These are phyloP conservation scores for Tolypocladium inflatum DNA, from an alignment of 2,329 filamentous ascomycete species.

Conservation along the genomic window DNA sequence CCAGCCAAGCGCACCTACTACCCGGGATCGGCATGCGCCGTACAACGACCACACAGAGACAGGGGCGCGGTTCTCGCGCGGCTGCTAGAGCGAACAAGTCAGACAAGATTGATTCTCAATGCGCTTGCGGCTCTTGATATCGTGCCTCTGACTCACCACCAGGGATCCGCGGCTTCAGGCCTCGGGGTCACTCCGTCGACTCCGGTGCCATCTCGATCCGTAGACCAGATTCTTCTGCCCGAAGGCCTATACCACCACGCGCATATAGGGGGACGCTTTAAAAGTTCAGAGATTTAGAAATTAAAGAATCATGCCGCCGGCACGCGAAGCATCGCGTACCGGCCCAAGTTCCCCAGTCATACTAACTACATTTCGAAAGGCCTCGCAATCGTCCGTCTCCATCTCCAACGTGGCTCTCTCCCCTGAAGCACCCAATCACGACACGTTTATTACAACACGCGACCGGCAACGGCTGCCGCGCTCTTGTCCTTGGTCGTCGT, in stretches of 20 bases:
- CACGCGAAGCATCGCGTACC: neutral
- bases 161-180: neutral
- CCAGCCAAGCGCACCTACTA: neutral
- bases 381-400: neutral
- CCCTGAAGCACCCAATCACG: neutral
- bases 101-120: neutral
- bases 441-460: slow-evolving; percentile 47
- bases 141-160: neutral
- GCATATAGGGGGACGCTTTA: neutral
- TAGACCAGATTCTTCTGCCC: neutral
- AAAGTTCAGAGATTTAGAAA: neutral
- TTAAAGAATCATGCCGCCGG: neutral
- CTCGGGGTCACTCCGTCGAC: neutral
- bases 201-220: neutral
- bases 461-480: slow-evolving; percentile 60
- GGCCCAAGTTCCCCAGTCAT: neutral
- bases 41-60: neutral
- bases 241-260: neutral
- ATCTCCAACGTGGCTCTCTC: neutral
- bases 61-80: neutral
- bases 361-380: neutral
- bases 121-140: neutral
- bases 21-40: neutral
- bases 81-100: neutral
- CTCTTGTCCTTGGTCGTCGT: slow-evolving; percentile 86